A percentile compares a stretch with the other conserved stretches of the same genome.
These are phyloP conservation scores for Cucumis variabilis DNA, from an alignment of 331 rosid genomes.

Conservation along the genomic window DNA sequence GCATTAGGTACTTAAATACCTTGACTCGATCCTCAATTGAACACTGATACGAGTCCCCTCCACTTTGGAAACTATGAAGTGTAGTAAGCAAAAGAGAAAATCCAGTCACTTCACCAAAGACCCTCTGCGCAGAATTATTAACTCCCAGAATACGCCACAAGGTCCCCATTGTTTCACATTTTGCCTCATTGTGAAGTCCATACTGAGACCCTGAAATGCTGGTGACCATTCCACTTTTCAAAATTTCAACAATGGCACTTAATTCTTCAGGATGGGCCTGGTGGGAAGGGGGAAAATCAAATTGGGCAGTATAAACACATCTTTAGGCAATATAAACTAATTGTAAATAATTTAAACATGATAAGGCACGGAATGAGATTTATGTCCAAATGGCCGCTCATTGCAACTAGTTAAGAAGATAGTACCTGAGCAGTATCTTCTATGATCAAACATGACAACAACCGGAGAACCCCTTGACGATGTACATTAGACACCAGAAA, in stretches of 20 bases:
- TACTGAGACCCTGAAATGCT: constrained; percentile 84
- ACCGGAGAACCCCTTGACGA: constrained; percentile 91
- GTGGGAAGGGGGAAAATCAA: constrained; percentile 33
- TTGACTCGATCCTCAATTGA: constrained; percentile 58
- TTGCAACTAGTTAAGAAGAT: constrained; percentile 26
- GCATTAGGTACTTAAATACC: constrained; percentile 77
- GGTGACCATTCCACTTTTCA: constrained; percentile 97
- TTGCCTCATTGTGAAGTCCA: constrained; percentile 84
- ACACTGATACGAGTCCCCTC: constrained; percentile 60
- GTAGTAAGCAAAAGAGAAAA: constrained; percentile 97
- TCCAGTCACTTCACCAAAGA: constrained; percentile 98
- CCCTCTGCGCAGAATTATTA: constrained; percentile 79
- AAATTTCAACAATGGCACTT: constrained; percentile 84
- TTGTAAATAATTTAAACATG: constrained; percentile 4
- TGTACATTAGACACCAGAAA: constrained; percentile 84
- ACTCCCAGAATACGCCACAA: constrained; percentile 91
- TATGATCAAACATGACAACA: constrained; percentile 84
- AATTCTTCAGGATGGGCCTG: constrained; percentile 98
- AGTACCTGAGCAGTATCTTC: constrained; percentile 93
- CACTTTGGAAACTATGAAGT: constrained; percentile 93
- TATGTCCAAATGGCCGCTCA: neutral
- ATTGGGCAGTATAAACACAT: constrained; percentile 36
- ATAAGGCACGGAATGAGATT: neutral
- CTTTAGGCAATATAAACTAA: constrained; percentile 6
- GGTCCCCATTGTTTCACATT: constrained; percentile 94